A percentile compares a stretch with the other conserved stretches of the same genome.
These are phyloP conservation scores for Babesia bigemina DNA, from an alignment of 169 alveolate species.

Conservation along the genomic window DNA sequence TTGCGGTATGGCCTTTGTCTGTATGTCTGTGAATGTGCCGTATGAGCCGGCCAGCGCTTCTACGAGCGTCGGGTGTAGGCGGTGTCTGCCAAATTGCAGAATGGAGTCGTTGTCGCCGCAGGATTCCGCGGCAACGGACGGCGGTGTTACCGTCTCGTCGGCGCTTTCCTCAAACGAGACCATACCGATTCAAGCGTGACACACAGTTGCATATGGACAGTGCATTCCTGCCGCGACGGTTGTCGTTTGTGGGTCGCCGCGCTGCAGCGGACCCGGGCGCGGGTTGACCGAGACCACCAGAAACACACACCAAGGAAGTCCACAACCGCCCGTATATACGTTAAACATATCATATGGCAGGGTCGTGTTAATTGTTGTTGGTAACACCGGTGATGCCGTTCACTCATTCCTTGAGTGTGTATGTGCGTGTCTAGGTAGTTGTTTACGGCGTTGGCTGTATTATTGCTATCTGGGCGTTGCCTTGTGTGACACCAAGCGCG, in stretches of 20 bases:
- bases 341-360: too few relatives aligned
- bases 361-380: too few relatives aligned
- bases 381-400: too few relatives aligned
- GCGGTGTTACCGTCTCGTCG: not conserved
- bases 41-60: slow-evolving; percentile 26
- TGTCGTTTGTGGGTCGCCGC: not conserved
- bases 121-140: slow-evolving; percentile 5
- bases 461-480: too few relatives aligned
- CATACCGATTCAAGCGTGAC: slow-evolving; percentile 4
- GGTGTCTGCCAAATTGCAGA: slow-evolving; percentile 35
- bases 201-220: not conserved
- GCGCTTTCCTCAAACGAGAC: slow-evolving; percentile 18
- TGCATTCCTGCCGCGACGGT: not conserved
- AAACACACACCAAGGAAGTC: too few relatives aligned
- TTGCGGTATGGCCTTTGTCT: slow-evolving; percentile 67
- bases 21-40: slow-evolving; percentile 50
- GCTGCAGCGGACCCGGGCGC: too few relatives aligned
- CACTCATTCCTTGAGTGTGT: too few relatives aligned
- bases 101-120: slow-evolving; percentile 26
- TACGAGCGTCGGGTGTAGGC: slow-evolving; percentile 51
- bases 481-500: too few relatives aligned
- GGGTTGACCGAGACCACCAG: too few relatives aligned
- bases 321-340: too few relatives aligned
- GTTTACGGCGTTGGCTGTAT: too few relatives aligned
- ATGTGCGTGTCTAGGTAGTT: too few relatives aligned